phyloP scores from a whole-genome alignment of 805 yeast species.

The Sugiyamaella smithiae region DNA sequence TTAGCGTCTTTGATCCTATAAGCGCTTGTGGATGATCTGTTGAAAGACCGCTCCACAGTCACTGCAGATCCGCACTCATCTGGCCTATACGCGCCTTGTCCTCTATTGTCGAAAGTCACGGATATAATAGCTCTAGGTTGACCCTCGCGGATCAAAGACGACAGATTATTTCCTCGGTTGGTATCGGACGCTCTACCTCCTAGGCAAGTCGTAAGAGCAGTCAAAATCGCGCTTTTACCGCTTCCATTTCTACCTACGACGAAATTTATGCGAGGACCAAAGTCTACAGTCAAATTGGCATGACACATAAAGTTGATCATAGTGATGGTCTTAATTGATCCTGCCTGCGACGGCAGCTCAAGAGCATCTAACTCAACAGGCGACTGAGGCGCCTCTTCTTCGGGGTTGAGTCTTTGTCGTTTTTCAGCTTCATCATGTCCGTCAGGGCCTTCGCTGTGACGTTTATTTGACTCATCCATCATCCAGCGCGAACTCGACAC shows the following conservation, averaged over 20 bases:
- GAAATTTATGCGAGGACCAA: slow-evolving; percentile 80
- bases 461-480: too few relatives aligned
- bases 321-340: slow-evolving; percentile 52
- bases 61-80: slow-evolving; percentile 69
- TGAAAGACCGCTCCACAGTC: slow-evolving; percentile 61
- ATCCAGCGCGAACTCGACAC: too few relatives aligned
- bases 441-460: too few relatives aligned
- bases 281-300: slow-evolving; percentile 65
- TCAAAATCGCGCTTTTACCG: slow-evolving; percentile 84
- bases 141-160: slow-evolving; percentile 75
- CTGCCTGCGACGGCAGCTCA: background rate
- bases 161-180: slow-evolving; percentile 72
- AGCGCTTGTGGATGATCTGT: slow-evolving; percentile 45
- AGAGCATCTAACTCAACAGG: background rate
- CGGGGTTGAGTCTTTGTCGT: background rate
- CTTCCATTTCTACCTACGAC: slow-evolving; percentile 89
- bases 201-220: slow-evolving; percentile 81
- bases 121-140: slow-evolving; percentile 62
- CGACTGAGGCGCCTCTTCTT: background rate
- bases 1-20: slow-evolving; percentile 54
- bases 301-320: slow-evolving; percentile 76
- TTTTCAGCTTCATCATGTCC: background rate
- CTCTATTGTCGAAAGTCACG: slow-evolving; percentile 46
- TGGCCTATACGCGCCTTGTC: slow-evolving; percentile 60
- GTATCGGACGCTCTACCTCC: slow-evolving; percentile 90